phyloP scores from a whole-genome alignment of 2,329 filamentous ascomycete genomes.

The Penicillium janthinellum region DNA sequence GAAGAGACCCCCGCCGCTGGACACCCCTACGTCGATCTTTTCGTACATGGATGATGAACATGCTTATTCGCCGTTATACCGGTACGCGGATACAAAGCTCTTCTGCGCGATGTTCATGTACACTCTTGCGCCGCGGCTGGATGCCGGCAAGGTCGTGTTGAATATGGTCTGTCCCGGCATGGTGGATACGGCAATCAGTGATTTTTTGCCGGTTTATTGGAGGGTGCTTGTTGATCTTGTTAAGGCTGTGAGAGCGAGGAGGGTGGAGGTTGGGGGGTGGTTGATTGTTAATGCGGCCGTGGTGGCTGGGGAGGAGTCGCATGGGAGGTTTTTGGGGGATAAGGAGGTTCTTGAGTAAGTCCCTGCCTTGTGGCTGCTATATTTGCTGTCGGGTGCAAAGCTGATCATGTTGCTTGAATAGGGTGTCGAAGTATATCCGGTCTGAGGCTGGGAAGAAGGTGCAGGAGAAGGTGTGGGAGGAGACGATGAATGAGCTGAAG shows the following conservation, averaged over 20 bases:
- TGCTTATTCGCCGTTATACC: not conserved
- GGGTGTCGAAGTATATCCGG: conserved; percentile 17
- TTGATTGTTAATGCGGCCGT: conserved; percentile 25
- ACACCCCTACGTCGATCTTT: not conserved
- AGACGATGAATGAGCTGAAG: conserved; percentile 24
- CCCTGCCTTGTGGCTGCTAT: not conserved
- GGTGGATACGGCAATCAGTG: conserved; percentile 24
- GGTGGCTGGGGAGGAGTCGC: conserved; percentile 23
- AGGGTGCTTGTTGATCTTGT: conserved; percentile 16
- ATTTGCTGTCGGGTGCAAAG: not conserved
- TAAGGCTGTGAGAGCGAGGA: conserved; percentile 13
- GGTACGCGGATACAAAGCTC: conserved; percentile 26
- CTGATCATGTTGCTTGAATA: not conserved
- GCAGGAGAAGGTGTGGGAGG: conserved; percentile 26
- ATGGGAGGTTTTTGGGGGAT: conserved; percentile 26
- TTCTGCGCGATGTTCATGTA: conserved; percentile 30
- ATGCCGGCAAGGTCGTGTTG: conserved; percentile 23
- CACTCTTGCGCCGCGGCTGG: conserved; percentile 22
- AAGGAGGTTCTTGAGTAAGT: conserved; percentile 27
- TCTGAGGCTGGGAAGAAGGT: conserved; percentile 21
- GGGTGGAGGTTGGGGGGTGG: conserved; percentile 21
- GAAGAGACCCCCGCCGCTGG: conserved; percentile 12
- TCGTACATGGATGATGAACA: conserved; percentile 18
- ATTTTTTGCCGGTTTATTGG: conserved; percentile 21
- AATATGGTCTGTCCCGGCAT: conserved; percentile 33